Percentiles rank a stretch among this genome's conserved stretches.
Evolutionary conservation across 139 green algal species (phyloP).

Genomic region (Picochlorum sp.): DNA sequence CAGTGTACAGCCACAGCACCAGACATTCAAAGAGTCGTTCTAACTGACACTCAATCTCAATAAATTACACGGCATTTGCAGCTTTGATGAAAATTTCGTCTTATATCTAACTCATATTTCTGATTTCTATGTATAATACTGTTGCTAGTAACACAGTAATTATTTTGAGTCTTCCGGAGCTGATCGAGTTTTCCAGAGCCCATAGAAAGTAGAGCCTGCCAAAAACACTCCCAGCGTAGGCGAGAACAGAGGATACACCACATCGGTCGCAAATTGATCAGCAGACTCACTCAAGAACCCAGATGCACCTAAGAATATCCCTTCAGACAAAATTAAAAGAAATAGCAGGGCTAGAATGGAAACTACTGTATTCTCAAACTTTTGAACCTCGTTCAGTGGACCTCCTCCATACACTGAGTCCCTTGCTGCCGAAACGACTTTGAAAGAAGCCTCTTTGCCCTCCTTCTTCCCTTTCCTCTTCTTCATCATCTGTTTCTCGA

Average conservation of each 20-base stretch:
- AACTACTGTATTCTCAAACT: conserved; percentile 15
- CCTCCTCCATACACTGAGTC: conserved; percentile 24
- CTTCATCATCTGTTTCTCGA: conserved; percentile 7
- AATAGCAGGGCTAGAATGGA: conserved; percentile 23
- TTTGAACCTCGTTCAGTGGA: conserved; percentile 7
- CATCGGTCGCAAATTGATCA: conserved; percentile 35
- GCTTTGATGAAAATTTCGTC: neutral
- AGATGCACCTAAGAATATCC: conserved; percentile 29
- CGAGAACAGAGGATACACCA: conserved; percentile 43
- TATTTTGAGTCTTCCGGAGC: neutral
- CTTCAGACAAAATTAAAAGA: conserved; percentile 31
- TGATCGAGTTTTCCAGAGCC: conserved; percentile 40
- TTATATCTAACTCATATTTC: neutral
- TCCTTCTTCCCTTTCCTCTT: neutral
- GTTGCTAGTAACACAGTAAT: neutral
- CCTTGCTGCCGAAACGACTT: conserved; percentile 3
- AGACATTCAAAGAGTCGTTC: neutral
- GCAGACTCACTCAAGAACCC: conserved; percentile 42
- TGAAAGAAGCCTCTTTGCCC: neutral
- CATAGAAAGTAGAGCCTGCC: conserved; percentile 29
- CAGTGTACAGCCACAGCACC: neutral
- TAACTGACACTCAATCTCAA: neutral
- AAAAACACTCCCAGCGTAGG: conserved; percentile 45
- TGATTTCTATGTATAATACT: too few species aligned
- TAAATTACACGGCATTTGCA: neutral